These are phyloP conservation scores for Didymella glomerata DNA, from an alignment of 2,329 filamentous ascomycete species.

Conservation along the genomic window DNA sequence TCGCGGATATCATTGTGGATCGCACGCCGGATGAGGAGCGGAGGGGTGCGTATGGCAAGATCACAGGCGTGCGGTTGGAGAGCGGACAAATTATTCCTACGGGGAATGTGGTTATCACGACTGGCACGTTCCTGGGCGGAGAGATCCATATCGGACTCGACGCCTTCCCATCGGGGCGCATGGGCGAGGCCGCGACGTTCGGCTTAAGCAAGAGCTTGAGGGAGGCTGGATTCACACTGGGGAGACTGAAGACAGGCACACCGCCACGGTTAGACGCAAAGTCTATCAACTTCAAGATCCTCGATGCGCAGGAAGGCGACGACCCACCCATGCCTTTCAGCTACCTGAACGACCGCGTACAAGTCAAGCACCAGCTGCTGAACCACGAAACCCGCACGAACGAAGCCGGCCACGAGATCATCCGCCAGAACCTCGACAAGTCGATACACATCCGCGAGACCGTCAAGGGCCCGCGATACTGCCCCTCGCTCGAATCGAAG, in stretches of 20 bases:
- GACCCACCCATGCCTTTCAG: constrained; percentile 89
- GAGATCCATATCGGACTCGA: constrained; percentile 96
- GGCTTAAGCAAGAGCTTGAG: constrained; percentile 89
- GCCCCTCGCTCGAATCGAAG: constrained; percentile 94
- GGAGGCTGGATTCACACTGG: constrained; percentile 87
- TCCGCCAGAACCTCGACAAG: constrained; percentile 90
- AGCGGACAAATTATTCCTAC: constrained; percentile 85
- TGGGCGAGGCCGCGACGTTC: constrained; percentile 93
- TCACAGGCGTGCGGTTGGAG: constrained; percentile 85
- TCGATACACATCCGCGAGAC: constrained; percentile 96
- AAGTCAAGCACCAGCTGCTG: constrained; percentile 81
- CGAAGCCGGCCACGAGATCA: constrained; percentile 78
- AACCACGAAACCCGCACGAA: constrained; percentile 92
- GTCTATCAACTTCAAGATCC: constrained; percentile 78
- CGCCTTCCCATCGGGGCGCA: constrained; percentile 83
- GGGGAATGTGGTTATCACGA: constrained; percentile 88
- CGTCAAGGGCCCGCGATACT: constrained; percentile 93
- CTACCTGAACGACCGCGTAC: constrained; percentile 81
- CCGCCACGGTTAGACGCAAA: constrained; percentile 84
- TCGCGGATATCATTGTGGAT: constrained; percentile 87
- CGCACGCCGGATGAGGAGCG: constrained; percentile 59
- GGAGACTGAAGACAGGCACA: constrained; percentile 93
- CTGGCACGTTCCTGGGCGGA: constrained; percentile 91
- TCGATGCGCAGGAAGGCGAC: constrained; percentile 82
- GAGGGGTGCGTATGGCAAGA: constrained; percentile 69